phyloP scores from a whole-genome alignment of 2,329 filamentous ascomycete species.

The Botrytis tulipae region DNA sequence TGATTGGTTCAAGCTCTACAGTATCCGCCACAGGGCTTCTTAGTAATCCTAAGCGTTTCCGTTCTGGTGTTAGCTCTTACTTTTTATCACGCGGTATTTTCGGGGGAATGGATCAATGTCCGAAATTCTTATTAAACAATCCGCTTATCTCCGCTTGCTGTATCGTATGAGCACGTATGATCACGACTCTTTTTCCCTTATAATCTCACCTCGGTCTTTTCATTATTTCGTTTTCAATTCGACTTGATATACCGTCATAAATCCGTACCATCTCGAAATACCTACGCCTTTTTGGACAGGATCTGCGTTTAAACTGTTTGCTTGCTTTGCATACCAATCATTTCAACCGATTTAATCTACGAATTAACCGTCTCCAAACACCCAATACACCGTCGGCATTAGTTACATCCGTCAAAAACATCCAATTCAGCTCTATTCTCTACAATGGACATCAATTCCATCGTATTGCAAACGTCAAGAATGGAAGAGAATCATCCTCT shows the following conservation, averaged over 20 bases:
- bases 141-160: constrained; percentile 4
- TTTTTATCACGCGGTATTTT: background rate
- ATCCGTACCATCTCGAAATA: background rate
- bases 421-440: background rate
- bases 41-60: background rate
- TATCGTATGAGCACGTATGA: background rate
- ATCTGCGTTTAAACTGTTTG: background rate
- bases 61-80: background rate
- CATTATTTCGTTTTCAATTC: background rate
- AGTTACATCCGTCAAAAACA: background rate
- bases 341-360: background rate
- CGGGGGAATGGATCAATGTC: background rate
- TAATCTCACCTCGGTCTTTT: constrained; percentile 14
- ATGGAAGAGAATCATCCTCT: background rate
- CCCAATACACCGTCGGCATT: background rate
- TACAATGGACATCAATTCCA: constrained; percentile 19
- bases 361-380: background rate
- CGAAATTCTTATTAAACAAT: constrained; percentile 6
- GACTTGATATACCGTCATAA: constrained; percentile 8
- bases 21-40: background rate
- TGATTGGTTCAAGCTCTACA: background rate
- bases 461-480: constrained; percentile 10
- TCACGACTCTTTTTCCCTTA: background rate
- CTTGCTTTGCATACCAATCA: background rate
- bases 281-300: background rate